Evolutionary conservation across 345 rosid genomes (phyloP).

Genomic region (Sisymbrium altissimum): DNA sequence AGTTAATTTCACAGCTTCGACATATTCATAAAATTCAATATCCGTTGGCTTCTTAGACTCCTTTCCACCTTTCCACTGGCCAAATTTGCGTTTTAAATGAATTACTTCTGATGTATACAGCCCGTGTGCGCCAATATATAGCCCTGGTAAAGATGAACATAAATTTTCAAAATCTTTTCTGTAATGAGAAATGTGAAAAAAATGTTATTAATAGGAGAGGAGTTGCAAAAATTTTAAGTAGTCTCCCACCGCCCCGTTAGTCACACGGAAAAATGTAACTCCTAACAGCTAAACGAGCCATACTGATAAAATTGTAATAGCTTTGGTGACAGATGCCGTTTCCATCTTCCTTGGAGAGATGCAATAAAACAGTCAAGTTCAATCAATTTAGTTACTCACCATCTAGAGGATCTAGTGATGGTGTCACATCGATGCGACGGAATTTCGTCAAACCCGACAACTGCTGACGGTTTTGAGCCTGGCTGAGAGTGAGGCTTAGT

Average conservation of each 20-base stretch:
- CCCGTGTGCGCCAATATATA: constrained; percentile 87
- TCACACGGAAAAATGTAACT: background rate
- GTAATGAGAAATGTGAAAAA: background rate
- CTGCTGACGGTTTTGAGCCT: constrained; percentile 63
- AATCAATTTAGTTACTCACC: constrained; percentile 45
- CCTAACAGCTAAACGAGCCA: constrained; percentile 1
- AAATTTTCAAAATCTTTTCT: background rate
- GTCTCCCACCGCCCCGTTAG: background rate
- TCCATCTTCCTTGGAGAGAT: background rate
- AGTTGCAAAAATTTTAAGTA: background rate
- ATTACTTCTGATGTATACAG: constrained; percentile 84
- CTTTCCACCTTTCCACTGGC: constrained; percentile 77
- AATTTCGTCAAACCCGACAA: constrained; percentile 81
- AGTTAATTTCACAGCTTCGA: constrained; percentile 82
- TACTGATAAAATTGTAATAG: background rate
- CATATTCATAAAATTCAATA: constrained; percentile 90
- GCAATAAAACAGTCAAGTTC: background rate
- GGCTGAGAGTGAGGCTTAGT: constrained; percentile 70
- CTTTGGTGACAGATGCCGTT: background rate
- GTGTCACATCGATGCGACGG: constrained; percentile 64
- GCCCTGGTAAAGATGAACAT: constrained; percentile 48
- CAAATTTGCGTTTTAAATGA: constrained; percentile 72
- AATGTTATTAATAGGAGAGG: background rate
- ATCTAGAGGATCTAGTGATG: constrained; percentile 67
- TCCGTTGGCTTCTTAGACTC: constrained; percentile 48